Percentiles rank a stretch among this genome's conserved stretches.
phyloP scores from a whole-genome alignment of 139 green algal species.

The Closterium sp. region DNA sequence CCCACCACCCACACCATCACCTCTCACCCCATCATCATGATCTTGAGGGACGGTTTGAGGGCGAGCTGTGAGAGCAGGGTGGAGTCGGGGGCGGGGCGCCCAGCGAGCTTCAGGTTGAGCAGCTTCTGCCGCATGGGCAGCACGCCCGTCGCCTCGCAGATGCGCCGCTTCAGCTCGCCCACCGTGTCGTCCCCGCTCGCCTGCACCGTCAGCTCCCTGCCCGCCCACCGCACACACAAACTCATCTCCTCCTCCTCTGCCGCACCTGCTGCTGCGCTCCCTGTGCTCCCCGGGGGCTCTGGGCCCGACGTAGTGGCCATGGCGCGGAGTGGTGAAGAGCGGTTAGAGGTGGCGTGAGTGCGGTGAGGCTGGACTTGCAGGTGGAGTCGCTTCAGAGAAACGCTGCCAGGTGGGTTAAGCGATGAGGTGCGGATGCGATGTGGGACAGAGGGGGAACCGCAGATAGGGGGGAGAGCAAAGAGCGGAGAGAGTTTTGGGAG shows the following conservation, averaged over 20 bases:
- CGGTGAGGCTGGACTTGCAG: too few species aligned
- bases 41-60: conserved; percentile 34
- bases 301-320: not conserved
- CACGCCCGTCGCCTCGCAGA: conserved; percentile 29
- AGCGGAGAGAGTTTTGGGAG: too few species aligned
- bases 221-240: conserved; percentile 22
- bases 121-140: conserved; percentile 37
- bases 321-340: not conserved
- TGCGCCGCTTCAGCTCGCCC: conserved; percentile 38
- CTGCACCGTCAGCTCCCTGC: conserved; percentile 13
- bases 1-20: not conserved
- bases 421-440: too few species aligned
- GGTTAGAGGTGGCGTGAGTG: not conserved
- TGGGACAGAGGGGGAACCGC: too few species aligned
- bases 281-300: not conserved
- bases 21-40: conserved; percentile 47
- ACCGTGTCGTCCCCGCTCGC: conserved; percentile 34
- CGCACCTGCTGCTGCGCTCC: not conserved
- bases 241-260: conserved; percentile 36
- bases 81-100: conserved; percentile 13
- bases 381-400: too few species aligned
- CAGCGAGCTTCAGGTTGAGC: conserved; percentile 22
- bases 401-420: too few species aligned
- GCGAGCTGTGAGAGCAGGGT: conserved; percentile 11
- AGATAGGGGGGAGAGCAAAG: too few species aligned